phyloP scores from a whole-genome alignment of 2,329 filamentous ascomycete species.

The Pseudogymnoascus sp. region DNA sequence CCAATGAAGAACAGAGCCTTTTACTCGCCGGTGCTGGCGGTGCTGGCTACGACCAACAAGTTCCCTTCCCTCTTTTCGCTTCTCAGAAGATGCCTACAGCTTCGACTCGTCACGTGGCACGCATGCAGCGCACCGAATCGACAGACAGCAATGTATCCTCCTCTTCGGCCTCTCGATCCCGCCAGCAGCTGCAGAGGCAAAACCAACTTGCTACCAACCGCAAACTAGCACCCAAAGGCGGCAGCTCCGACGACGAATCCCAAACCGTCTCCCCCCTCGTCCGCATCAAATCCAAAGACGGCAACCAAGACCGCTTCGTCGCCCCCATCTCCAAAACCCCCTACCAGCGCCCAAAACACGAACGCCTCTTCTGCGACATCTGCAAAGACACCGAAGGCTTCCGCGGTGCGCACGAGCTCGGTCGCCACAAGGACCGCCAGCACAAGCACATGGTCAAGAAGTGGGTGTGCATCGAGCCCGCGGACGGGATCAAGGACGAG shows the following conservation, averaged over 20 bases:
- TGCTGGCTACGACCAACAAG: constrained; percentile 26
- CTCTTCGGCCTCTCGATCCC: constrained; percentile 24
- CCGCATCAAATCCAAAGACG: constrained; percentile 26
- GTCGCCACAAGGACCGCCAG: constrained; percentile 58
- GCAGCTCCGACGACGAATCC: constrained; percentile 18
- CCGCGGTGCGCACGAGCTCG: constrained; percentile 79
- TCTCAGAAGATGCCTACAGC: constrained; percentile 14
- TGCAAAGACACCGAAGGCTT: constrained; percentile 84
- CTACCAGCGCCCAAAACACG: constrained; percentile 30
- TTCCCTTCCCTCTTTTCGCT: constrained; percentile 23
- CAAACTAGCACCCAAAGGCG: constrained; percentile 26
- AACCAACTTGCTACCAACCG: constrained; percentile 23
- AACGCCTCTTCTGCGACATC: constrained; percentile 64
- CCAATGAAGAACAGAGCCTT: constrained; percentile 27
- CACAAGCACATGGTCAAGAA: constrained; percentile 52
- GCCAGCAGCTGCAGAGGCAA: constrained; percentile 25
- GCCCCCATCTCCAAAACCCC: constrained; percentile 25
- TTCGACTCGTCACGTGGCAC: constrained; percentile 22
- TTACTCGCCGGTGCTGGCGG: constrained; percentile 27
- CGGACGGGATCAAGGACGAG: constrained; percentile 32
- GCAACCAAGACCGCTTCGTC: constrained; percentile 23
- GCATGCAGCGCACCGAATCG: constrained; percentile 29
- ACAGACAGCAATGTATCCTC: constrained; percentile 28
- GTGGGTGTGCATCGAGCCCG: constrained; percentile 50
- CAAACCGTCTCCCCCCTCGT: neutral